Base-by-base conservation (phyloP, 2,329 filamentous ascomycete species). In the Cladosporium sp. region DNA sequence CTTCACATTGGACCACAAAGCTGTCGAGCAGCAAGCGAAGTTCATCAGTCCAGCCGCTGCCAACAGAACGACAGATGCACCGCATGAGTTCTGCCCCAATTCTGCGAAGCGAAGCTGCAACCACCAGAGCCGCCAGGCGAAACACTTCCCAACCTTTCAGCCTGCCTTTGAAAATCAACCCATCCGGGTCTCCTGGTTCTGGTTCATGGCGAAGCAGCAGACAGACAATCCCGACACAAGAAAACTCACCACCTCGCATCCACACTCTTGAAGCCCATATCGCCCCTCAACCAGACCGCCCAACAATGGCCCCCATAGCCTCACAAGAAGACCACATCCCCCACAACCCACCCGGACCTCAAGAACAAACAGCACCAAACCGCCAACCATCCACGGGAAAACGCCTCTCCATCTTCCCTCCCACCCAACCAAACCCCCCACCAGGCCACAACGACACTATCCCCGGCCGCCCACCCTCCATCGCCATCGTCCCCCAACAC, bases 101-200 rank as follows among this genome's bases (percentile, higher is more conserved):
- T 22, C 12, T 48, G 46, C 25, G 33, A 13, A 29, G 27, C 13
- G 12, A 36, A 41, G 27, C 43, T n/a, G 41, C 33, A n/a, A 18
- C 32, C 4, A 48, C 43, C 32, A 39, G 40, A 13, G 20, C 38
- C 25, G 38, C 22, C 13, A 15, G 45, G 7, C 55, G 58, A 22
- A 53, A 48, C 22, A 49, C 53, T 46, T 51, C 50, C 16, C 55
- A 54, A 51, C 48, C 60, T 42, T 52, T 67, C 66, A 49, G 59
- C 42, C 52, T 67, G 2, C 64, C 64, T 4, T 50, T 66, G 15
- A 57, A 59, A 41, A 52, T 69, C 36, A 69, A 71, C 43, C 64
- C 69, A 5, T 43, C 42, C 15, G 53, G 47, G 11, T 38, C 42
- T 20, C 45, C 35, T n/a, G 22, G 7, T 12, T 45, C 46, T 20